These are phyloP conservation scores for Bryoerythrophyllum caledonicum DNA, from an alignment of 225 moss, liverwort and hornwort genomes.

Conservation along the genomic window DNA sequence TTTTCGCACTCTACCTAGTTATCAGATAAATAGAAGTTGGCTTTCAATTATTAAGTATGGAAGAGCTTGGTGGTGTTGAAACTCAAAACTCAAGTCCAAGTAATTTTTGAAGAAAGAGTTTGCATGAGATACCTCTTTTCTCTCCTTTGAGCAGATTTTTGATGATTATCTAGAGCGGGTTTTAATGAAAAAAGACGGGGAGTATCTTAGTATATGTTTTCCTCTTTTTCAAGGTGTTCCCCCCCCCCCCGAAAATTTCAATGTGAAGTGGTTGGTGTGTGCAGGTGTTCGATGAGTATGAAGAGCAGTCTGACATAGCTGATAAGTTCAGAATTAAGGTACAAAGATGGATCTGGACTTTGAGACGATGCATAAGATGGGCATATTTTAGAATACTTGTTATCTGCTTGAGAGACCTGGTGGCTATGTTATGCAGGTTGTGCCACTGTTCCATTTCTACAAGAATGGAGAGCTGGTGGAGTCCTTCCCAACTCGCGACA, in stretches of 20 bases:
- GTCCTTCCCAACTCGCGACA: conserved; percentile 74
- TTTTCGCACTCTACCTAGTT: no score
- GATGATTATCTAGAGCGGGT: no score
- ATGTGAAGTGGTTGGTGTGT: conserved; percentile 1
- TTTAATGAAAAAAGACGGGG: no score
- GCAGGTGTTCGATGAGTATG: conserved; percentile 92
- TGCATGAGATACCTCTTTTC: no score
- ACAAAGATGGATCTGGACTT: neutral
- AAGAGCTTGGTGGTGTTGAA: no score
- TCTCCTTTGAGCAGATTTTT: no score
- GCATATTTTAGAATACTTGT: neutral
- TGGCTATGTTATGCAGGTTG: conserved; percentile 42
- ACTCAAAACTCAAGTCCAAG: no score
- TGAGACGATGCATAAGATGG: neutral
- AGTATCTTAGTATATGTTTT: neutral
- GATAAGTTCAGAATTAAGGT: conserved; percentile 77
- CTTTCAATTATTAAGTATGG: no score
- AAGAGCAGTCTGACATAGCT: conserved; percentile 89
- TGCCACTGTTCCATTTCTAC: conserved; percentile 77
- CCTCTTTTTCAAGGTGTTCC: neutral
- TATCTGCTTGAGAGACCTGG: neutral
- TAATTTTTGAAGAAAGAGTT: no score
- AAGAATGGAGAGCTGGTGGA: conserved; percentile 75
- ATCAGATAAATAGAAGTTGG: no score
- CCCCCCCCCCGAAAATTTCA: conserved; percentile 3